Evolutionary conservation across 805 yeast genomes (phyloP).

Genomic region (Myxozyma kluyveri): DNA sequence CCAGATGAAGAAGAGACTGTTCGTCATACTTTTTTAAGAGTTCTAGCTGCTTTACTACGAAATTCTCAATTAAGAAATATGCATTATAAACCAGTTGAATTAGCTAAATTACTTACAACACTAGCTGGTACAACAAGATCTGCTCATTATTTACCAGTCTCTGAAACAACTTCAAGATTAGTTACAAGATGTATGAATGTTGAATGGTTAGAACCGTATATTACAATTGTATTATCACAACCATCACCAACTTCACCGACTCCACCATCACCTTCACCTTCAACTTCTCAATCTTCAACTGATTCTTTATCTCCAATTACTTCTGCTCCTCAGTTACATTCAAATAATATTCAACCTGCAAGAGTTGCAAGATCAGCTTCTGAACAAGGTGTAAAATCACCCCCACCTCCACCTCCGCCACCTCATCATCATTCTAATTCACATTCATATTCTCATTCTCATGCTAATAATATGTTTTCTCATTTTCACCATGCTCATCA

Average conservation of each 20-base stretch:
- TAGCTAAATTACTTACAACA: constrained; percentile 51
- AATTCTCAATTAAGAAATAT: constrained; percentile 59
- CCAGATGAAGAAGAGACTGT: constrained; percentile 55
- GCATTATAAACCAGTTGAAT: constrained; percentile 56
- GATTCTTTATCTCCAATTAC: not conserved
- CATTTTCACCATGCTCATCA: no score
- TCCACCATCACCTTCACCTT: not conserved
- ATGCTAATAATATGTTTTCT: no score
- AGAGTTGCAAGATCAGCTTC: not conserved
- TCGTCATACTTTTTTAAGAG: constrained; percentile 70
- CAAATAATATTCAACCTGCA: no score
- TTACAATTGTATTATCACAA: not conserved
- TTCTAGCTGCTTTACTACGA: constrained; percentile 65
- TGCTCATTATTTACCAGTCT: constrained; percentile 18
- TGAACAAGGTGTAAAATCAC: not conserved
- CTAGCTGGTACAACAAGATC: constrained; percentile 36
- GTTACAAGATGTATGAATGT: constrained; percentile 25
- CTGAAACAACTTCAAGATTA: constrained; percentile 25
- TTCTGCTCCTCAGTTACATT: not conserved
- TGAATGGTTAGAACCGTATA: constrained; percentile 18
- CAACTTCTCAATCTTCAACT: not conserved
- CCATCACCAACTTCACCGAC: not conserved
- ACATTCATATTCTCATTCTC: not conserved
- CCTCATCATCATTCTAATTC: not conserved
- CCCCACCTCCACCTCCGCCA: not conserved